Conservation (phyloP, 257 asterid genomes). For the Misopates orontium region DNA sequence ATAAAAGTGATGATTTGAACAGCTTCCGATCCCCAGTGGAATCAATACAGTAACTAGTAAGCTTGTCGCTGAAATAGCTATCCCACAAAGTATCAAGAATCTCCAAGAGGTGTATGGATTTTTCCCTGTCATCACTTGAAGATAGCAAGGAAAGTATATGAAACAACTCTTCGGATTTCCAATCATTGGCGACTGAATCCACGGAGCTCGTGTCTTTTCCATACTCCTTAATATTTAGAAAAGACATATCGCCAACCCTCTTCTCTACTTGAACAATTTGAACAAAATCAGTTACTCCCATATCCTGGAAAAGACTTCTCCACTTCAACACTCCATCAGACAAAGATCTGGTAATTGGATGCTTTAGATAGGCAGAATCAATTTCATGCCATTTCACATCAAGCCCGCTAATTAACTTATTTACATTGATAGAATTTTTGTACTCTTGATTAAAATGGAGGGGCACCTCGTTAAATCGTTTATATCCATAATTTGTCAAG, state of each 20-base stretch:
- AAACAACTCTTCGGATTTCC: conserved; percentile 80
- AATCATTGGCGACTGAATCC: conserved; percentile 48
- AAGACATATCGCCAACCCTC: conserved; percentile 44
- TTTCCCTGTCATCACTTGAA: conserved; percentile 49
- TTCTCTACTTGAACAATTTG: conserved; percentile 62
- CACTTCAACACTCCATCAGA: conserved; percentile 70
- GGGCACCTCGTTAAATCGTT: conserved; percentile 57
- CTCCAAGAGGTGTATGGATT: conserved; percentile 71
- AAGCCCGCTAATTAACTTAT: conserved; percentile 52
- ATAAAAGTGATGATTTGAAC: conserved; percentile 57
- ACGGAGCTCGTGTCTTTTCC: conserved; percentile 37
- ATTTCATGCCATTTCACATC: conserved; percentile 75
- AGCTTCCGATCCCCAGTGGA: conserved; percentile 49
- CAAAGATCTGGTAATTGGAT: conserved; percentile 64
- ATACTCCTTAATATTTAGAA: conserved; percentile 33
- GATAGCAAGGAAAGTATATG: conserved; percentile 54
- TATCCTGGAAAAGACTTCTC: conserved; percentile 74
- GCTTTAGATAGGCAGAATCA: conserved; percentile 59
- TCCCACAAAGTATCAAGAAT: conserved; percentile 89
- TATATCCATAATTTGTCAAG: conserved; percentile 77
- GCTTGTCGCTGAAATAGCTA: conserved; percentile 64
- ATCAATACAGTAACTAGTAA: conserved; percentile 47
- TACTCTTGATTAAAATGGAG: conserved; percentile 73
- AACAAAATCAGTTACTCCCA: conserved; percentile 88
- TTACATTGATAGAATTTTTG: conserved; percentile 63